Evolutionary conservation across 352 stramenopile species (phyloP).

Genomic region (Pythium chondricola): DNA sequence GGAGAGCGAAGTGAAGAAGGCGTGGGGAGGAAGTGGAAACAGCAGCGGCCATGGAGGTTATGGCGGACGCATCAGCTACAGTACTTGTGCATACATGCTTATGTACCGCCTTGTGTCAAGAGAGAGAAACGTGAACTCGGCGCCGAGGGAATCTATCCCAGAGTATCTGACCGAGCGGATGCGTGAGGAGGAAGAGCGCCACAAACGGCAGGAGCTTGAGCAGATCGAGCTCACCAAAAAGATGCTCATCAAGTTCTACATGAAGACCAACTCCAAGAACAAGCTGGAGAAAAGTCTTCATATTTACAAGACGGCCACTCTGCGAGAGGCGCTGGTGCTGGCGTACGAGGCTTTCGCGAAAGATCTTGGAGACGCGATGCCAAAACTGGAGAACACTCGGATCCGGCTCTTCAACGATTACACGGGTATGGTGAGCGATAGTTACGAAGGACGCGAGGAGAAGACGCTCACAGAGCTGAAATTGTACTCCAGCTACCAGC

Average conservation of each 20-base stretch:
- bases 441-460: conserved; percentile 50
- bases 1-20: conserved; percentile 68
- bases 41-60: conserved; percentile 32
- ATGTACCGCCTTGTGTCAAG: conserved; percentile 80
- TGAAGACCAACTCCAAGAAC: conserved; percentile 60
- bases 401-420: conserved; percentile 77
- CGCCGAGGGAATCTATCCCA: conserved; percentile 53
- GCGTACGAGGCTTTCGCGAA: conserved; percentile 51
- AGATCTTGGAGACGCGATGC: conserved; percentile 43
- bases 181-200: conserved; percentile 54
- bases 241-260: conserved; percentile 72
- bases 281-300: conserved; percentile 65
- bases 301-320: conserved; percentile 69
- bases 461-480: conserved; percentile 46
- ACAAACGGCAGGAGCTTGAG: conserved; percentile 48
- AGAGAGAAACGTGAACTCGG: conserved; percentile 62
- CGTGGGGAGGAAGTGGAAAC: conserved; percentile 51
- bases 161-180: conserved; percentile 66
- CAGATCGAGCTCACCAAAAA: conserved; percentile 70
- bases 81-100: conserved; percentile 88
- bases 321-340: conserved; percentile 38
- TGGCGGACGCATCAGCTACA: conserved; percentile 37
- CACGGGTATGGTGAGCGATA: conserved; percentile 55
- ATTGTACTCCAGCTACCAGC: conserved; percentile 64
- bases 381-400: conserved; percentile 47